These are phyloP conservation scores for Dovyalis caffra DNA, from an alignment of 345 rosid genomes.

Conservation along the genomic window DNA sequence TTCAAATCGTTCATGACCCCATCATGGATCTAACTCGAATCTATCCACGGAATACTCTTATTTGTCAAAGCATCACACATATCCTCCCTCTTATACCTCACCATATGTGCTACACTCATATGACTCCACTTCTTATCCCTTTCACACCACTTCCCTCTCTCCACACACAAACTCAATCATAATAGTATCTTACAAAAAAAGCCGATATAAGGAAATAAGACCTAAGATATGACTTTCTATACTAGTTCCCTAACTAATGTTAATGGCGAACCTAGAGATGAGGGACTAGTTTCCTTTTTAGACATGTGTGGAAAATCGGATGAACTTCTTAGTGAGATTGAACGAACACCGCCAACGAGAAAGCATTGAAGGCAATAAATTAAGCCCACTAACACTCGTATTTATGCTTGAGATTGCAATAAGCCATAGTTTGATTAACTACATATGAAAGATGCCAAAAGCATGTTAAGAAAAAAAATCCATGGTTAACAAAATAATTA, in stretches of 20 bases:
- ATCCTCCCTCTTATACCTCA: conserved; percentile 65
- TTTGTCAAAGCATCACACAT: conserved; percentile 84
- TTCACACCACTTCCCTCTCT: conserved; percentile 58
- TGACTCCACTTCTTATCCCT: conserved; percentile 37
- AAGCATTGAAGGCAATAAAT: conserved; percentile 27
- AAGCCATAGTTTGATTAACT: conserved; percentile 93
- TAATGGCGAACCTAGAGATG: conserved; percentile 21
- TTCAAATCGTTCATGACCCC: conserved; percentile 58
- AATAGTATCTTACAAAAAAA: conserved; percentile 6
- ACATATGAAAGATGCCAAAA: conserved; percentile 32
- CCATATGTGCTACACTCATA: conserved; percentile 43
- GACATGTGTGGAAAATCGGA: conserved; percentile 28
- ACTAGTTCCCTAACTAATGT: conserved; percentile 21
- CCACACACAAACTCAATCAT: conserved; percentile 8
- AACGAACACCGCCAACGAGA: conserved; percentile 29
- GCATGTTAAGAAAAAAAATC: no score
- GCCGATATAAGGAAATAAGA: conserved; percentile 7
- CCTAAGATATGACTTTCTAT: conserved; percentile 34
- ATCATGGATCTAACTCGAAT: conserved; percentile 83
- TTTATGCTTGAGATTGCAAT: conserved; percentile 87
- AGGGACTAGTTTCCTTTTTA: conserved; percentile 27
- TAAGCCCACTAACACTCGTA: conserved; percentile 4
- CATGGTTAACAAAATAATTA: no score
- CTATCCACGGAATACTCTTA: conserved; percentile 72
- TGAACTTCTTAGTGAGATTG: conserved; percentile 32